Evolutionary conservation across 345 rosid species (phyloP), one percentile per base, ranked within the genome.

Genomic region (Nephelium lappaceum): DNA sequence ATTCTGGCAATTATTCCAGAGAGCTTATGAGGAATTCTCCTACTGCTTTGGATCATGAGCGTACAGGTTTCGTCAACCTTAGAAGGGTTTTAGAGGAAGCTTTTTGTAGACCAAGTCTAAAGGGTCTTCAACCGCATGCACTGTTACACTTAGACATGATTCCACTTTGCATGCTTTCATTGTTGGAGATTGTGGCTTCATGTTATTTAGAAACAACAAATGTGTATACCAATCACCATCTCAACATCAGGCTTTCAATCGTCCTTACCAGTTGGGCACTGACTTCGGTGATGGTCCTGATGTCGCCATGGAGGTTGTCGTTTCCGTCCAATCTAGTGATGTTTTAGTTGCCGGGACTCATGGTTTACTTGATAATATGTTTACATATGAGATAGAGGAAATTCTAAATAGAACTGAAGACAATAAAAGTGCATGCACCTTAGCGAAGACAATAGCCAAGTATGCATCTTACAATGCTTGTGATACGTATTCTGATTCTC

Each of bases 101-200:
- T 5, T 72, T 71, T 60, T 24, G 45, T 0, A 71, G 9, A 84
- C 80, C 8, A 49, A 38, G 15, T 64, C 61, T 3, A 3, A 60
- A 62, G 31, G 84, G 0, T 81, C 84, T 0, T 81, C 84, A 6
- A 84, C 86, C 0, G 86, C 78, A 0, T 67, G 74, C 53, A 67
- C 81, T 19, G 25, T 81, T 0, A 36, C 77, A 4, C 77, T 81
- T 5, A 49, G n/a, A 5, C 71, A 51, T 5, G n/a, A 39, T 15
- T 18, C 12, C 3, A n/a, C 15, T n/a, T 16, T 80, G 66, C 11
- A 27, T 6, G 74, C 43, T 43, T 79, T 69, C 3, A 84, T 80
- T 36, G 61, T 84, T 0, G 84, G 86, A 5, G 86, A 84, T n/a
- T 77, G 82, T 23, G 58, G n/a, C 16, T 53, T 53, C 58, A 53